phyloP scores from a whole-genome alignment of 2,329 filamentous ascomycete genomes.

The Alternaria sp. region DNA sequence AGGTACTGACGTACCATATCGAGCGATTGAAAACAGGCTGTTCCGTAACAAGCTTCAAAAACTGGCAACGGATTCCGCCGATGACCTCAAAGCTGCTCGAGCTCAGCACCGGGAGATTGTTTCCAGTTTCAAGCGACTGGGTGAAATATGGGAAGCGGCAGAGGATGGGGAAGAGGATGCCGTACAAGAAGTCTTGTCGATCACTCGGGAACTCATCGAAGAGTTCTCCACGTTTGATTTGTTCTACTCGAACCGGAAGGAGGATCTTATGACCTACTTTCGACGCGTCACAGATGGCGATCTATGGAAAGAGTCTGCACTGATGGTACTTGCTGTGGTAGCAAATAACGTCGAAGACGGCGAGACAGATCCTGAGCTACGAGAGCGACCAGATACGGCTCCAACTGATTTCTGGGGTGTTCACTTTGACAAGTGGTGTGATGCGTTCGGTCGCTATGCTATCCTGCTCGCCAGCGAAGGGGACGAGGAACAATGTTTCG shows the following conservation, averaged over 20 bases:
- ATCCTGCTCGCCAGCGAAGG: conserved; percentile 75
- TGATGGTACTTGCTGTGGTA: conserved; percentile 48
- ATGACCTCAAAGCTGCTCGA: conserved; percentile 55
- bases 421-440: conserved; percentile 83
- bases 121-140: conserved; percentile 56
- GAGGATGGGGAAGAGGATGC: conserved; percentile 61
- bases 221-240: conserved; percentile 68
- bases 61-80: conserved; percentile 35
- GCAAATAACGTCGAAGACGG: conserved; percentile 49
- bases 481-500: conserved; percentile 76
- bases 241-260: conserved; percentile 63
- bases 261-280: conserved; percentile 52
- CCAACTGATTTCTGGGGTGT: conserved; percentile 76
- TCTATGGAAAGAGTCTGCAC: conserved; percentile 46
- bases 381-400: conserved; percentile 42
- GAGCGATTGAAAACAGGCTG: conserved; percentile 40
- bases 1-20: conserved; percentile 41
- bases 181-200: conserved; percentile 66
- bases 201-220: conserved; percentile 65
- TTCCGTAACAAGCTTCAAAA: conserved; percentile 43
- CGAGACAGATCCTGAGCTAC: conserved; percentile 38
- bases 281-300: conserved; percentile 44
- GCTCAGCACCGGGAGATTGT: conserved; percentile 51
- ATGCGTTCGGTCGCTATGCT: conserved; percentile 88
- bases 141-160: conserved; percentile 53